phyloP scores from a whole-genome alignment of 257 asterid genomes.

The Solanum chaucha region DNA sequence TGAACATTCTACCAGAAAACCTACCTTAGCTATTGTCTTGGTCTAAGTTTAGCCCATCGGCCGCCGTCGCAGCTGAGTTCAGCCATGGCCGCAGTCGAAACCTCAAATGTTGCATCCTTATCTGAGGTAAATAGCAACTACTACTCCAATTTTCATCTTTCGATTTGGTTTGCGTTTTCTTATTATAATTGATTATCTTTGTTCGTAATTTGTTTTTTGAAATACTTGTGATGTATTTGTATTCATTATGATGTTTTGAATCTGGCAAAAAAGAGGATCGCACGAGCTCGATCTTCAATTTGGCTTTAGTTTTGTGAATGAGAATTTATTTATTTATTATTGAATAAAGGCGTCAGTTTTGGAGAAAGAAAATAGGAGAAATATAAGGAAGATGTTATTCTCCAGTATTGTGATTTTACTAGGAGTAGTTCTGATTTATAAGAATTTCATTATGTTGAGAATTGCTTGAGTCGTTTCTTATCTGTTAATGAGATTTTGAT shows the following conservation, averaged over 20 bases:
- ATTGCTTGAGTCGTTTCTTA: background rate
- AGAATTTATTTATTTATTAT: background rate
- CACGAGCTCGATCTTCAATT: background rate
- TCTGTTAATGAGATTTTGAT: background rate
- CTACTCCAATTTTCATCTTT: background rate
- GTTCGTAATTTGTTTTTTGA: background rate
- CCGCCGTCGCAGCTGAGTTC: background rate
- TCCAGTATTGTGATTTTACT: background rate
- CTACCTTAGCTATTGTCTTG: background rate
- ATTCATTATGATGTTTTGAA: background rate
- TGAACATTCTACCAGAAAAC: background rate
- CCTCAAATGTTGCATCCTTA: slow-evolving; percentile 33
- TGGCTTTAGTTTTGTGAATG: background rate
- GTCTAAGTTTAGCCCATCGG: background rate
- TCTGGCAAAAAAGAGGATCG: background rate
- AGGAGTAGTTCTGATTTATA: background rate
- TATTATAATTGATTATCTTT: background rate
- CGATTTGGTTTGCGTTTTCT: background rate
- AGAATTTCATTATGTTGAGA: background rate
- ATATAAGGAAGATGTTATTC: background rate
- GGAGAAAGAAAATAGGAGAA: background rate
- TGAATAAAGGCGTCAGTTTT: background rate
- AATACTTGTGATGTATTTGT: background rate
- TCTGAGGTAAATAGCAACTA: slow-evolving; percentile 29
- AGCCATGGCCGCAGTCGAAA: slow-evolving; percentile 49